phyloP scores from a whole-genome alignment of 73 alveolate species.

The Tetrahymena malaccensis region DNA sequence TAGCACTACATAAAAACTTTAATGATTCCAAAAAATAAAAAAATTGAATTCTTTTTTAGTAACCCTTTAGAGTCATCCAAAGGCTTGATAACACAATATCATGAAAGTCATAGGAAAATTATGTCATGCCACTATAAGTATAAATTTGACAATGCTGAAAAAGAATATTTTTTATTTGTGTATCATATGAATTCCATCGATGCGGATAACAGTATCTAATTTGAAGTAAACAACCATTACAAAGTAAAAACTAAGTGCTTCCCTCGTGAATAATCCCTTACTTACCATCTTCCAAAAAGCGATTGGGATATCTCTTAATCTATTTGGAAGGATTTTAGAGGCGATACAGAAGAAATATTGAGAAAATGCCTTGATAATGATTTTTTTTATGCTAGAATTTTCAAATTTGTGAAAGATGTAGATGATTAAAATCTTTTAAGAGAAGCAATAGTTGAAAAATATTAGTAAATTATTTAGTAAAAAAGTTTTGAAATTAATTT shows the following conservation, averaged over 20 bases:
- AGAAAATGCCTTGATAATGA: slow-evolving; percentile 75
- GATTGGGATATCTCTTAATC: slow-evolving; percentile 47
- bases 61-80: neutral
- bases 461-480: neutral
- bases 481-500: neutral
- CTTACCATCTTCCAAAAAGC: slow-evolving; percentile 16
- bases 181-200: slow-evolving; percentile 11
- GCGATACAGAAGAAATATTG: slow-evolving; percentile 51
- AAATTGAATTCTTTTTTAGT: slow-evolving; percentile 2
- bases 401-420: slow-evolving; percentile 16
- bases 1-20: slow-evolving; percentile 1
- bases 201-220: slow-evolving; percentile 8
- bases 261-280: slow-evolving; percentile 21
- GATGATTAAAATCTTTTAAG: slow-evolving; percentile 5
- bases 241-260: slow-evolving; percentile 1
- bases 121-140: neutral
- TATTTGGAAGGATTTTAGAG: slow-evolving; percentile 56
- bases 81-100: neutral
- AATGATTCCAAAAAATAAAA: slow-evolving; percentile 6
- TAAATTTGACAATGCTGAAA: slow-evolving; percentile 3
- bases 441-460: slow-evolving; percentile 23
- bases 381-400: slow-evolving; percentile 52
- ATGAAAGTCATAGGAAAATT: neutral
- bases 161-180: slow-evolving; percentile 11
- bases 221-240: slow-evolving; percentile 7